Evolutionary conservation across 345 rosid species (phyloP), one percentile per base, ranked within the genome.

Genomic region (Linum usitatissimum): DNA sequence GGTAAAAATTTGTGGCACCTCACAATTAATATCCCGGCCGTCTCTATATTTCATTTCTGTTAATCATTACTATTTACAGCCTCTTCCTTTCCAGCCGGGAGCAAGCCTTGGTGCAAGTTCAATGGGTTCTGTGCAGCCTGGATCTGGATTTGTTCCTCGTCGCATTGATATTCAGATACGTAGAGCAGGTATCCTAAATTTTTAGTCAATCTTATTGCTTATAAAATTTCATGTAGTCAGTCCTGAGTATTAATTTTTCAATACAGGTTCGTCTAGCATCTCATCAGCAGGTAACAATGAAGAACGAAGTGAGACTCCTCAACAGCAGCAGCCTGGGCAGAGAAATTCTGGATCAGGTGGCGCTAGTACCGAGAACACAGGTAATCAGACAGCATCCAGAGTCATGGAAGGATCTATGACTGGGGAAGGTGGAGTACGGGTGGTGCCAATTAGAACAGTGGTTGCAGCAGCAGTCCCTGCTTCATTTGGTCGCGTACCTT

Each of bases 101-200:
- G 57, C 79, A 21, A 65, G 77, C 73, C 70, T 82, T 60, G 80
- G 88, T 68, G 51, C 75, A 67, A 56, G 79, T 55, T 84, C 87
- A 20, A 59, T 64, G 65, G 86, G 82, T 57, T 69, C 79, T n/a
- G 68, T 70, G 53, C 94, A 78, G 64, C 60, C 82, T 56, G 81
- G 80, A 66, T 61, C 86, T 56, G 77, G 80, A n/a, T 68, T 80
- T 73, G 80, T 76, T 76, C 90, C 90, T 6, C 72, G 94, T 70
- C 88, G 86, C 23, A 82, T 87, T 68, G 90, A 84, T 73, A 84
- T 87, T 68, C 88, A 84, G 79, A 87, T 84, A 68, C 79, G 86
- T 69, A 81, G 90, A 78, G 90, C 90, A 78, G 90, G 94, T 86
- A 70, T 17, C 14, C 28, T 53, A 36, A 28, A 14, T 61, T 49